Conservation (phyloP, 768 basidiomycete species). For the Boletus tylopilopsis region DNA sequence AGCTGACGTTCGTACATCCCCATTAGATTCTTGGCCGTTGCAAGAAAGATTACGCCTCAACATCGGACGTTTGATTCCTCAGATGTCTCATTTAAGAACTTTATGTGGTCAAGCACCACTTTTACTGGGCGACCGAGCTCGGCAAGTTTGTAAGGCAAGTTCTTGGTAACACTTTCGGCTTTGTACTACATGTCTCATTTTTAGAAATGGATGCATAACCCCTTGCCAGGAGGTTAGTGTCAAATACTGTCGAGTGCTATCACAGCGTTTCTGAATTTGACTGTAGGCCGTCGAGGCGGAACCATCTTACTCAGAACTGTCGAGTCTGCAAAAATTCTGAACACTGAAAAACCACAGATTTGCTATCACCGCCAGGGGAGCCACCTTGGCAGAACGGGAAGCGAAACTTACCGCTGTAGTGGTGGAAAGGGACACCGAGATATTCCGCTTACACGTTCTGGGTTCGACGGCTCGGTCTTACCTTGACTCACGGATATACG, state of each 20-base stretch:
- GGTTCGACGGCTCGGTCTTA: conserved; percentile 38
- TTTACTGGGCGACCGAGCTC: conserved; percentile 85
- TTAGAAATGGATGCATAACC: conserved; percentile 88
- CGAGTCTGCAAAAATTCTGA: conserved; percentile 43
- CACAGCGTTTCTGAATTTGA: conserved; percentile 83
- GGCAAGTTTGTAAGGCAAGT: conserved; percentile 74
- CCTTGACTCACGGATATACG: conserved; percentile 46
- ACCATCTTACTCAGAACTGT: not conserved
- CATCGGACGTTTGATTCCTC: conserved; percentile 98
- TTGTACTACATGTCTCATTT: not conserved
- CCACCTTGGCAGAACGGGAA: conserved; percentile 53
- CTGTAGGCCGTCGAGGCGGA: conserved; percentile 80
- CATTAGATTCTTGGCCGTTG: too few relatives aligned
- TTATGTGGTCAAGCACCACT: conserved; percentile 90
- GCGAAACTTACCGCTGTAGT: conserved; percentile 44
- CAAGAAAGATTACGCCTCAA: conserved; percentile 96
- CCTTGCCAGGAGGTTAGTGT: conserved; percentile 81
- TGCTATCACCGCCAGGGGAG: conserved; percentile 51
- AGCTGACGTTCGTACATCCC: too few relatives aligned
- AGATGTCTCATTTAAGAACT: conserved; percentile 97
- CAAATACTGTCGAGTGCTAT: conserved; percentile 68
- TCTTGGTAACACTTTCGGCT: not conserved
- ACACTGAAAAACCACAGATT: conserved; percentile 63
- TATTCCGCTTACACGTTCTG: conserved; percentile 45
- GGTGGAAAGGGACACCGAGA: conserved; percentile 58